These are phyloP conservation scores for Trichaptum fuscoviolaceum DNA, from an alignment of 768 basidiomycete species.

Conservation along the genomic window DNA sequence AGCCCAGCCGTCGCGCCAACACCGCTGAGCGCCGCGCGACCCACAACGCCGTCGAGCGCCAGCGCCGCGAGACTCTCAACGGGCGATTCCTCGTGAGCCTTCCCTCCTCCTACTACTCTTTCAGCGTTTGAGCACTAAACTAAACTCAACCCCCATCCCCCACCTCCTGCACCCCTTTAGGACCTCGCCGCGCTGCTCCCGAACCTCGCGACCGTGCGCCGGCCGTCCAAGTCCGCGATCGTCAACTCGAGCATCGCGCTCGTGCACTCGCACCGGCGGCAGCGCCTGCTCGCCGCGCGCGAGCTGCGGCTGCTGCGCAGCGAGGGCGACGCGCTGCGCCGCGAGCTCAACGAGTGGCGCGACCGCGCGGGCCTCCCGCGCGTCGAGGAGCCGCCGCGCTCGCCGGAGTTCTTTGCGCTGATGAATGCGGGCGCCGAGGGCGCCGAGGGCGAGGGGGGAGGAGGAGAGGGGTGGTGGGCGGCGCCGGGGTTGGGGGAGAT, in stretches of 20 bases:
- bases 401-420: constrained; percentile 68
- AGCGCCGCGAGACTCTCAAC: constrained; percentile 89
- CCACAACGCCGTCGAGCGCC: constrained; percentile 96
- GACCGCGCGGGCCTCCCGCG: constrained; percentile 65
- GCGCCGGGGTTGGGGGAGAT: constrained; percentile 30
- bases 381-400: constrained; percentile 67
- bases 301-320: constrained; percentile 74
- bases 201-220: constrained; percentile 83
- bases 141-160: too few species aligned
- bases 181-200: constrained; percentile 90
- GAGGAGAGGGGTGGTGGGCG: not conserved
- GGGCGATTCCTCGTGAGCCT: constrained; percentile 76
- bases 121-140: too few species aligned
- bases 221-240: constrained; percentile 94
- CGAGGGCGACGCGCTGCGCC: constrained; percentile 82
- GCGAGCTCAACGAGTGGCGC: constrained; percentile 93
- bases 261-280: constrained; percentile 75
- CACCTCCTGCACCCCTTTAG: constrained; percentile 33
- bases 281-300: constrained; percentile 74
- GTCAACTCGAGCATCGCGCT: constrained; percentile 94
- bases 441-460: constrained; percentile 24
- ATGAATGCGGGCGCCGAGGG: constrained; percentile 59
- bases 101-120: too few species aligned
- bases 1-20: constrained; percentile 85
- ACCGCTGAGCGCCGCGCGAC: constrained; percentile 95